These are phyloP conservation scores for Clonostachys rosea DNA, from an alignment of 2,329 filamentous ascomycete species.

Conservation along the genomic window DNA sequence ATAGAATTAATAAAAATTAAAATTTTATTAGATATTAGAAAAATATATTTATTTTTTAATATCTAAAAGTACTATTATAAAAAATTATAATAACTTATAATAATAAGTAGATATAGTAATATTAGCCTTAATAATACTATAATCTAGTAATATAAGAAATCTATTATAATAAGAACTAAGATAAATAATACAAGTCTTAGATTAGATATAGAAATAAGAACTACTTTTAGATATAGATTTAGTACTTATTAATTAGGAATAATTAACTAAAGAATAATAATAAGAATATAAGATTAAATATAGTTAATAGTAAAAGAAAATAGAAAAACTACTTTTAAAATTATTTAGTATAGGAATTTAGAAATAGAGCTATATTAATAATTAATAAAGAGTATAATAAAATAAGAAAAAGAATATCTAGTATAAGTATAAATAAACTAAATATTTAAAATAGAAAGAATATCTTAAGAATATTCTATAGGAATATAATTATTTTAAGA, in stretches of 20 bases:
- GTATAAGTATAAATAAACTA: not conserved
- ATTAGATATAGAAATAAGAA: not conserved
- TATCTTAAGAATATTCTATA: not conserved
- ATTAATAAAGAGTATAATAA: not conserved
- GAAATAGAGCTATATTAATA: not conserved
- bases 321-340: not conserved
- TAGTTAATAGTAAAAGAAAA: not conserved
- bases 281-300: not conserved
- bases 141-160: too few species aligned
- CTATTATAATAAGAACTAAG: too few species aligned
- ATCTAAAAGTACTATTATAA: too few species aligned
- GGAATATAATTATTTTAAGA: conserved; percentile 1
- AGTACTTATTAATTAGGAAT: not conserved
- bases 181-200: too few species aligned
- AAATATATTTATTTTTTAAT: too few species aligned
- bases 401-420: not conserved
- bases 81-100: too few species aligned
- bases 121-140: too few species aligned
- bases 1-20: not conserved
- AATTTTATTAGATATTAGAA: not conserved
- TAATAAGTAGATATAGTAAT: too few species aligned
- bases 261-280: not conserved
- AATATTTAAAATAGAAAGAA: not conserved
- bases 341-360: not conserved
- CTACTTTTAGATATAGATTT: not conserved